Evolutionary conservation across 208 protist species (phyloP).

Genomic region (Wallacemonas sp.): DNA sequence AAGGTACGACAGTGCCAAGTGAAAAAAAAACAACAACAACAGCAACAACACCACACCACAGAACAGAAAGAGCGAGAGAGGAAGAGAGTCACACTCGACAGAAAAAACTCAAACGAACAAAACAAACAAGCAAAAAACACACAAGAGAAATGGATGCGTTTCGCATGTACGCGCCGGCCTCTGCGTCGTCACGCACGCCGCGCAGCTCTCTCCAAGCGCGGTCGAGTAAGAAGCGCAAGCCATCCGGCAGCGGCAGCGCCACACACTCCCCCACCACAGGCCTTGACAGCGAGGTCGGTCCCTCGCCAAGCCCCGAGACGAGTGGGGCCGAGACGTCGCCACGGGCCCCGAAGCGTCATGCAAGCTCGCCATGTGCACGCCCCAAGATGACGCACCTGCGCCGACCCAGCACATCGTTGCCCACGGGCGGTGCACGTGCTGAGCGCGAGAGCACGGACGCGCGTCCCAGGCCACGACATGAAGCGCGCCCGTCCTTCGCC

Average conservation of each 20-base stretch:
- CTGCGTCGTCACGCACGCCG: neutral
- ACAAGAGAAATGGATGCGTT: constrained; percentile 4
- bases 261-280: neutral
- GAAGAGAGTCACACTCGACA: no score
- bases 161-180: constrained; percentile 13
- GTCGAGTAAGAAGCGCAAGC: constrained; percentile 4
- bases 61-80: no score
- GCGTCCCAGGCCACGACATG: neutral
- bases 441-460: neutral
- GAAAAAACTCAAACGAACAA: neutral
- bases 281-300: no score
- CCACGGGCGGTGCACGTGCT: neutral
- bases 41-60: neutral
- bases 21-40: neutral
- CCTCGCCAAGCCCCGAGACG: no score
- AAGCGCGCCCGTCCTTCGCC: neutral
- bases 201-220: neutral
- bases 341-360: no score
- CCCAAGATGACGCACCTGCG: neutral
- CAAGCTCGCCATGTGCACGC: neutral
- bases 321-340: no score
- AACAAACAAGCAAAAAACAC: neutral
- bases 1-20: neutral
- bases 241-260: constrained; percentile 3
- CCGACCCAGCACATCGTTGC: neutral